These are phyloP conservation scores for Cubamyces lactineus DNA, from an alignment of 768 basidiomycete species.

Conservation along the genomic window DNA sequence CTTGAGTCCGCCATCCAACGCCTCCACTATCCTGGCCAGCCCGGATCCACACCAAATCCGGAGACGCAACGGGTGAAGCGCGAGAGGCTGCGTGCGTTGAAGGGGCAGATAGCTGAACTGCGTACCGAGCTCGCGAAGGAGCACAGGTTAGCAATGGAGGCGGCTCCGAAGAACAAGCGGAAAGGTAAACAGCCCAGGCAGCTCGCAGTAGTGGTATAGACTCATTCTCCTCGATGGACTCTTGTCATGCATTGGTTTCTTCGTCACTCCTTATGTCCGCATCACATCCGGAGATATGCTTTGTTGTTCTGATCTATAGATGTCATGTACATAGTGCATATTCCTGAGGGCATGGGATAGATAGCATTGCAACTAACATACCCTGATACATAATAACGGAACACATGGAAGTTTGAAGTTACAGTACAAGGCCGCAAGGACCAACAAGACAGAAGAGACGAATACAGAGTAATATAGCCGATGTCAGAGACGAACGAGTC, in stretches of 20 bases:
- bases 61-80: not conserved
- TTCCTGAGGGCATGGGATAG: conserved; percentile 1
- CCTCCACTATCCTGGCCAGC: not conserved
- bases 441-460: conserved; percentile 12
- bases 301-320: not conserved
- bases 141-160: conserved; percentile 10
- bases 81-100: not conserved
- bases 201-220: not conserved
- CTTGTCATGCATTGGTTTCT: not conserved
- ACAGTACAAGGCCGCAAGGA: conserved; percentile 21
- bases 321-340: too few species aligned
- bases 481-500: not conserved
- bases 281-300: not conserved
- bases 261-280: not conserved
- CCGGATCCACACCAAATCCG: not conserved
- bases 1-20: conserved; percentile 13
- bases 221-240: not conserved
- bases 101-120: conserved; percentile 4
- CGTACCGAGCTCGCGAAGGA: conserved; percentile 7
- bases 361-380: conserved; percentile 12
- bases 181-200: not conserved
- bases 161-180: not conserved
- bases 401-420: conserved; percentile 8
- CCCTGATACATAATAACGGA: conserved; percentile 12
- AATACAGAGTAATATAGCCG: conserved; percentile 19